Conservation (phyloP, 2,329 filamentous ascomycete genomes). For the Paecilomyces niveus region DNA sequence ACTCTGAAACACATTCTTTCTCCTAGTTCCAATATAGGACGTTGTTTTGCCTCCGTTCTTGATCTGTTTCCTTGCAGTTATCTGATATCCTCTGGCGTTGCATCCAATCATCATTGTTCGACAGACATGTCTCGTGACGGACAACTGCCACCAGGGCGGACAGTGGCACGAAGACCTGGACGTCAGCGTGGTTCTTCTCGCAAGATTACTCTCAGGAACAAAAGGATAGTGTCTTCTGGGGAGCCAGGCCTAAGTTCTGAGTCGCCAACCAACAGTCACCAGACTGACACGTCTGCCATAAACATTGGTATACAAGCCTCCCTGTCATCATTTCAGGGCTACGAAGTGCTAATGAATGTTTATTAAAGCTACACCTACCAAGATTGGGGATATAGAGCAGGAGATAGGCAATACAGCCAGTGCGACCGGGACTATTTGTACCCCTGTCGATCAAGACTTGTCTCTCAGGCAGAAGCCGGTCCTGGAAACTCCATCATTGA, state of each 20-base stretch:
- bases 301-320: background rate
- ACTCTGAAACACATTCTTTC: background rate
- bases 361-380: background rate
- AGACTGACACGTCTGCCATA: background rate
- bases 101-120: background rate
- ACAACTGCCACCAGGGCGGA: background rate
- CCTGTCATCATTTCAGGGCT: background rate
- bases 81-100: background rate
- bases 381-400: background rate
- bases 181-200: background rate
- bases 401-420: background rate
- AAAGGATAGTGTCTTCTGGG: background rate
- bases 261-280: background rate
- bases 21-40: background rate
- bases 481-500: background rate
- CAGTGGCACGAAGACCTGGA: background rate
- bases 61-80: background rate
- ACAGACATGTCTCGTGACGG: background rate
- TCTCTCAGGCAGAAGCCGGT: background rate
- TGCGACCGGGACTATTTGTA: background rate
- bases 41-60: background rate
- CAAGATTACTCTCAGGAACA: background rate
- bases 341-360: background rate
- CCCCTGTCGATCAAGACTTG: background rate
- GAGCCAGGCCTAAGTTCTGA: background rate